phyloP scores from a whole-genome alignment of 1,284 basidiomycete genomes.

The Ceratorhiza oryzae-sativae region DNA sequence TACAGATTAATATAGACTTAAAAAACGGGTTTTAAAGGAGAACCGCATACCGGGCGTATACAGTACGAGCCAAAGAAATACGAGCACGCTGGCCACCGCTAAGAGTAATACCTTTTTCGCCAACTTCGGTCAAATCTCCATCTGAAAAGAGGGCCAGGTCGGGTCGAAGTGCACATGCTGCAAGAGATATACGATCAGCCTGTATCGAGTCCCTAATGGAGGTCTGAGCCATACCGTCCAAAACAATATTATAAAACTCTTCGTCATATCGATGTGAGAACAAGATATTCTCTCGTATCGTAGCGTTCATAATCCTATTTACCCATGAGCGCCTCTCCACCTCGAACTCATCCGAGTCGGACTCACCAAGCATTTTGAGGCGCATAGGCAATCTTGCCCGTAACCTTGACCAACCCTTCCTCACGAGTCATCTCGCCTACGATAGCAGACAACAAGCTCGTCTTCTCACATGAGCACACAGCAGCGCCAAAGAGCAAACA shows the following conservation, averaged over 20 bases:
- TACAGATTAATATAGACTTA: not conserved
- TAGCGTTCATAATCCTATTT: slow-evolving; percentile 78
- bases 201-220: not conserved
- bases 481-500: slow-evolving; percentile 5
- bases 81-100: slow-evolving; percentile 69
- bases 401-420: slow-evolving; percentile 75
- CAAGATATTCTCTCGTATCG: slow-evolving; percentile 86
- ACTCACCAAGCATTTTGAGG: slow-evolving; percentile 86
- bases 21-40: not conserved
- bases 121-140: slow-evolving; percentile 79
- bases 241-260: slow-evolving; percentile 73
- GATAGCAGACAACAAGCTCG: slow-evolving; percentile 75
- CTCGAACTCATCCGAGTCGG: not conserved
- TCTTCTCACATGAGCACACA: slow-evolving; percentile 52
- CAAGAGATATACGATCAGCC: not conserved
- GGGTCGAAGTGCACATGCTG: slow-evolving; percentile 84
- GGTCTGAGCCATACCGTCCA: slow-evolving; percentile 63
- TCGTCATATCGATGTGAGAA: slow-evolving; percentile 91
- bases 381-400: slow-evolving; percentile 86
- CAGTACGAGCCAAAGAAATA: slow-evolving; percentile 62
- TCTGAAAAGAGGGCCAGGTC: slow-evolving; percentile 79
- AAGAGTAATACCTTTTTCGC: slow-evolving; percentile 60
- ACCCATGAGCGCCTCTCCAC: slow-evolving; percentile 14
- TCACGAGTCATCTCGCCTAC: slow-evolving; percentile 87
- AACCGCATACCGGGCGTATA: slow-evolving; percentile 51